Evolutionary conservation across 768 basidiomycete species (phyloP).

Genomic region (Porphyrellus cyaneotinctus): DNA sequence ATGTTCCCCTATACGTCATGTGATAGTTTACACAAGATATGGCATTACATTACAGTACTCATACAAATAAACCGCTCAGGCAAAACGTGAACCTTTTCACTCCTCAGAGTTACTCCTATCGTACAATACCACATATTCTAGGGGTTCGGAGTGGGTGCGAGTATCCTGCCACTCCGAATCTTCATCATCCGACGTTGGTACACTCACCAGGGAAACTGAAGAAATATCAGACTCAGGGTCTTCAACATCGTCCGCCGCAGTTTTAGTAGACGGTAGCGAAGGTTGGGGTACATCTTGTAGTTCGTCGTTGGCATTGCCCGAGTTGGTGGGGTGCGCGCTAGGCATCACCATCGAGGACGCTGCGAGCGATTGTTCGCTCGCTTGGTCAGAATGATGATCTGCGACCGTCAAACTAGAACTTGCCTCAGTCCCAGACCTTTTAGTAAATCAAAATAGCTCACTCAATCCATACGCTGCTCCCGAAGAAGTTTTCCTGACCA

Average conservation of each 20-base stretch:
- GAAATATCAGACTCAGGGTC: slow-evolving; percentile 40
- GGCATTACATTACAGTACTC: no score
- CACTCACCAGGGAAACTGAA: slow-evolving; percentile 57
- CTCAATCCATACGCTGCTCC: slow-evolving; percentile 74
- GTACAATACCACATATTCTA: slow-evolving; percentile 72
- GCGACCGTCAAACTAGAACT: slow-evolving; percentile 59
- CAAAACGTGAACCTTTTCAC: slow-evolving; percentile 9
- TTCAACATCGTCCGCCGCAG: slow-evolving; percentile 38
- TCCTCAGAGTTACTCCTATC: slow-evolving; percentile 56
- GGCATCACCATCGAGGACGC: slow-evolving; percentile 71
- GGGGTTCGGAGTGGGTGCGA: slow-evolving; percentile 37
- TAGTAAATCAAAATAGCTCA: slow-evolving; percentile 36
- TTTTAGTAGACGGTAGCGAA: slow-evolving; percentile 22
- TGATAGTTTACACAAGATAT: slow-evolving; percentile 2
- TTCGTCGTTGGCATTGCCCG: slow-evolving; percentile 7
- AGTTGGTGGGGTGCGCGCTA: slow-evolving; percentile 24
- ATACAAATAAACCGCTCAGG: background rate
- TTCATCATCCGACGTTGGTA: slow-evolving; percentile 54
- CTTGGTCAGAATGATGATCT: slow-evolving; percentile 40
- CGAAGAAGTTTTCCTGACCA: slow-evolving; percentile 57
- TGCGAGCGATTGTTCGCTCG: slow-evolving; percentile 50
- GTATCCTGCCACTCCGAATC: slow-evolving; percentile 59
- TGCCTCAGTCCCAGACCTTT: background rate
- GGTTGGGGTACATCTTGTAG: slow-evolving; percentile 2
- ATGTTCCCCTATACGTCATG: slow-evolving; percentile 16